Conservation (phyloP, 2,329 filamentous ascomycete species). For the Lachnellula arida region DNA sequence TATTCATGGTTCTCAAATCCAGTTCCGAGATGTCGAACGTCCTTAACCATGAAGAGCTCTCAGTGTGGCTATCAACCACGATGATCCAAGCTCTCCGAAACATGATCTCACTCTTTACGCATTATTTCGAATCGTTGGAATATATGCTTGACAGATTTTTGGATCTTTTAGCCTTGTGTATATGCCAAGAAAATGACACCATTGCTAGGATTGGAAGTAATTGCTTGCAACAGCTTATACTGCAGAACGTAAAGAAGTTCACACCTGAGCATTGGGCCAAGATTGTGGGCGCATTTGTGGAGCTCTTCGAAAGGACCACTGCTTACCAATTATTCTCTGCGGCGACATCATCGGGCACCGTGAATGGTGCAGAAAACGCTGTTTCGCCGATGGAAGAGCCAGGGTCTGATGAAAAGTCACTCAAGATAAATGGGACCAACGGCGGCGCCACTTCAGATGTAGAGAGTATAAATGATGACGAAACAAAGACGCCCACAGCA, state of each 20-base stretch:
- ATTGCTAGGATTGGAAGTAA: conserved; percentile 98
- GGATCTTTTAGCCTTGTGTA: conserved; percentile 89
- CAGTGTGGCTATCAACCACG: conserved; percentile 97
- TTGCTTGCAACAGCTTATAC: conserved; percentile 90
- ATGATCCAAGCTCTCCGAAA: conserved; percentile 98
- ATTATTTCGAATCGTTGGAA: conserved; percentile 93
- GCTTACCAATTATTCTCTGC: conserved; percentile 94
- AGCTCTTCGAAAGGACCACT: conserved; percentile 90
- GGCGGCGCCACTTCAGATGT: conserved; percentile 31
- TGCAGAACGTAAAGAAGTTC: conserved; percentile 96
- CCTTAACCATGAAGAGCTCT: conserved; percentile 91
- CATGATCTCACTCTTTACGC: conserved; percentile 98
- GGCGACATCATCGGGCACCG: conserved; percentile 49
- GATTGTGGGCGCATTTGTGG: conserved; percentile 92
- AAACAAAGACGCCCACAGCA: conserved; percentile 25
- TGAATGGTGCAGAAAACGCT: conserved; percentile 50
- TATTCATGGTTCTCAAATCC: conserved; percentile 96
- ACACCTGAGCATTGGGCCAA: conserved; percentile 82
- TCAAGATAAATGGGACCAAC: conserved; percentile 56
- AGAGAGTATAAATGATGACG: conserved; percentile 30
- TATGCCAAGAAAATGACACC: conserved; percentile 98
- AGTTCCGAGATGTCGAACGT: conserved; percentile 96
- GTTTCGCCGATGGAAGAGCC: conserved; percentile 27
- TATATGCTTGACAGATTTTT: conserved; percentile 99
- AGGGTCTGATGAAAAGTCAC: conserved; percentile 44